Conservation (phyloP, 768 basidiomycete genomes). For the Boletus rex-veris region DNA sequence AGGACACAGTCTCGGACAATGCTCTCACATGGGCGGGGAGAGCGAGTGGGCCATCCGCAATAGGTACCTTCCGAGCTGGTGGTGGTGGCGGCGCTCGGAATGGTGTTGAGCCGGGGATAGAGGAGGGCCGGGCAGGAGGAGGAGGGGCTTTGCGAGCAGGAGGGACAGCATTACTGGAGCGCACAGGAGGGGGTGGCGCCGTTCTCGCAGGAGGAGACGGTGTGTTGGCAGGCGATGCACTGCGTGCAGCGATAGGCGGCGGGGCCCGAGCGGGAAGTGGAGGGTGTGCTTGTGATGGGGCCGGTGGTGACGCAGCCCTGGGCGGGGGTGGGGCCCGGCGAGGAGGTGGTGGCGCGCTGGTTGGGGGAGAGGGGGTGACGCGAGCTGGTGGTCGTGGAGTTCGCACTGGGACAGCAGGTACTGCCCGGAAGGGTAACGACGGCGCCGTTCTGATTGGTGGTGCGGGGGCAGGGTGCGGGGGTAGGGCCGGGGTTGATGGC, state of each 20-base stretch:
- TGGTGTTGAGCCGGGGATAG: constrained; percentile 24
- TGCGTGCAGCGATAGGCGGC: constrained; percentile 28
- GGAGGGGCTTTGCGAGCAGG: constrained; percentile 39
- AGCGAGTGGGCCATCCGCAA: constrained; percentile 27
- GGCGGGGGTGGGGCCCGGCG: constrained; percentile 34
- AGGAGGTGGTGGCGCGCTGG: constrained; percentile 17
- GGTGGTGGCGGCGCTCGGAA: constrained; percentile 38
- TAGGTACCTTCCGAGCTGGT: constrained; percentile 38
- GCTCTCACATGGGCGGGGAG: constrained; percentile 40
- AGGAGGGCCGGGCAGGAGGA: constrained; percentile 43
- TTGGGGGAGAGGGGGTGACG: constrained; percentile 26
- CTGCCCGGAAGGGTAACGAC: constrained; percentile 37
- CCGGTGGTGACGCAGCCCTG: constrained; percentile 28
- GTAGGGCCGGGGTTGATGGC: constrained; percentile 32
- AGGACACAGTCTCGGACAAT: constrained; percentile 42
- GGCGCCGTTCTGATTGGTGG: constrained; percentile 37
- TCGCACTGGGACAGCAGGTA: constrained; percentile 41
- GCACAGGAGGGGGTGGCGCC: constrained; percentile 25
- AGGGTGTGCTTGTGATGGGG: constrained; percentile 21
- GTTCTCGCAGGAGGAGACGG: constrained; percentile 16
- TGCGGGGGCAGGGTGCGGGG: constrained; percentile 30
- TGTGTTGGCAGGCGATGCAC: constrained; percentile 16
- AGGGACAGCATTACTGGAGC: constrained; percentile 21
- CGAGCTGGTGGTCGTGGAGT: constrained; percentile 43
- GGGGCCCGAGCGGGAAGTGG: constrained; percentile 26